Evolutionary conservation across 768 basidiomycete genomes (phyloP).

Genomic region (Hygrophoropsis aurantiaca): DNA sequence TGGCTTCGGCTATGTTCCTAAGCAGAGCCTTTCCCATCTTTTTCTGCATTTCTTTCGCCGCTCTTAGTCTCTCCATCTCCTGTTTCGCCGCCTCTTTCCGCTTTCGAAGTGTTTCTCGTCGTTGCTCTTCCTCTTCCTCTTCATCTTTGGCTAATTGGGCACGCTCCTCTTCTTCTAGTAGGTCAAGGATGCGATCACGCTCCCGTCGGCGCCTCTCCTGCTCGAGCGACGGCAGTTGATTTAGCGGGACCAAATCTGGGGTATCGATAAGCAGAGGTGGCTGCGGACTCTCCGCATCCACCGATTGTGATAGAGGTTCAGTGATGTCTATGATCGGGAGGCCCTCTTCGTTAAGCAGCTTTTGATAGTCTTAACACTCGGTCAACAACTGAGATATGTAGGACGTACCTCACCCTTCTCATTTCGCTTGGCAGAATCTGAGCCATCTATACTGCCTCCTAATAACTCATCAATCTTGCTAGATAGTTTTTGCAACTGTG

Average conservation of each 20-base stretch:
- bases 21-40: conserved; percentile 77
- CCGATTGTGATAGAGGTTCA: conserved; percentile 46
- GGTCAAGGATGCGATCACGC: conserved; percentile 63
- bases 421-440: conserved; percentile 38
- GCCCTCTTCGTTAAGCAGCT: conserved; percentile 78
- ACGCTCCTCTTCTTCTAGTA: conserved; percentile 71
- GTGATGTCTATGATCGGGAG: conserved; percentile 77
- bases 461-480: conserved; percentile 57
- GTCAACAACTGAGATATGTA: neutral
- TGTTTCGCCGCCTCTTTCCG: conserved; percentile 47
- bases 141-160: conserved; percentile 42
- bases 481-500: conserved; percentile 54
- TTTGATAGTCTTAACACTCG: conserved; percentile 3
- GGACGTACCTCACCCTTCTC: conserved; percentile 65
- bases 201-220: conserved; percentile 54
- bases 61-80: conserved; percentile 39
- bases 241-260: conserved; percentile 45
- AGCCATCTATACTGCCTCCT: conserved; percentile 42
- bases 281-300: conserved; percentile 16
- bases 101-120: conserved; percentile 48
- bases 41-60: conserved; percentile 58
- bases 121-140: conserved; percentile 38
- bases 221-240: conserved; percentile 44
- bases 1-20: conserved; percentile 40
- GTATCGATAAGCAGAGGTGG: conserved; percentile 33